A percentile compares a stretch with the other conserved stretches of the same genome.
These are phyloP conservation scores for Dryadomyces sulphureus DNA, from an alignment of 2,329 filamentous ascomycete species.

Conservation along the genomic window DNA sequence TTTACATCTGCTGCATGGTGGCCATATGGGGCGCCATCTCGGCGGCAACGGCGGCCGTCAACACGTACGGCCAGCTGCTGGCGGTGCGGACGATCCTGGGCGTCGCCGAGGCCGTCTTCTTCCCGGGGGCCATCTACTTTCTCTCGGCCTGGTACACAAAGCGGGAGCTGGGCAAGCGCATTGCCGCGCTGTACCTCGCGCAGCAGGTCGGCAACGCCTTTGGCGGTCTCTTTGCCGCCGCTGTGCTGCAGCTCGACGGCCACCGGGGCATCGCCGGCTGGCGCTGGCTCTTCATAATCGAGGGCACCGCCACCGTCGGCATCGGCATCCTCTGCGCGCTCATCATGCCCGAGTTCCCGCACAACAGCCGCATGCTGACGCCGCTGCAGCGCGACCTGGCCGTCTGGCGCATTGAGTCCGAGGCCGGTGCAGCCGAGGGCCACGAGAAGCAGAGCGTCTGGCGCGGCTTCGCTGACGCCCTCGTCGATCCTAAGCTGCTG, in stretches of 20 bases:
- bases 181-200: constrained; percentile 21
- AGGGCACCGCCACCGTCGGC: constrained; percentile 27
- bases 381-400: constrained; percentile 16
- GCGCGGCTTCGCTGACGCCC: constrained; percentile 9
- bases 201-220: constrained; percentile 19
- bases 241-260: constrained; percentile 29
- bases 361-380: constrained; percentile 21
- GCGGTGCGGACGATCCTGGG: constrained; percentile 22
- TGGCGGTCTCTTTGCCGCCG: constrained; percentile 32
- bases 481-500: constrained; percentile 5
- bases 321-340: constrained; percentile 16
- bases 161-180: constrained; percentile 21
- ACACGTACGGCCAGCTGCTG: constrained; percentile 18
- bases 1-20: constrained; percentile 16
- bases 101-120: constrained; percentile 19
- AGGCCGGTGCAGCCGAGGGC: constrained; percentile 23
- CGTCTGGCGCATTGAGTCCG: constrained; percentile 17
- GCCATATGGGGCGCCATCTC: constrained; percentile 18
- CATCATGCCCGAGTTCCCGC: constrained; percentile 24
- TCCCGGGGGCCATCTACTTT: constrained; percentile 25
- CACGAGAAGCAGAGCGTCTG: constrained; percentile 16
- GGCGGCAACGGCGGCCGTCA: constrained; percentile 20
- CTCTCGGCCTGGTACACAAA: constrained; percentile 26
- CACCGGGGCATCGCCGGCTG: constrained; percentile 31
- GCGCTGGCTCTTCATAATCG: constrained; percentile 33